Conservation (phyloP, 2,329 filamentous ascomycete species). For the Cordyceps cicadae region DNA sequence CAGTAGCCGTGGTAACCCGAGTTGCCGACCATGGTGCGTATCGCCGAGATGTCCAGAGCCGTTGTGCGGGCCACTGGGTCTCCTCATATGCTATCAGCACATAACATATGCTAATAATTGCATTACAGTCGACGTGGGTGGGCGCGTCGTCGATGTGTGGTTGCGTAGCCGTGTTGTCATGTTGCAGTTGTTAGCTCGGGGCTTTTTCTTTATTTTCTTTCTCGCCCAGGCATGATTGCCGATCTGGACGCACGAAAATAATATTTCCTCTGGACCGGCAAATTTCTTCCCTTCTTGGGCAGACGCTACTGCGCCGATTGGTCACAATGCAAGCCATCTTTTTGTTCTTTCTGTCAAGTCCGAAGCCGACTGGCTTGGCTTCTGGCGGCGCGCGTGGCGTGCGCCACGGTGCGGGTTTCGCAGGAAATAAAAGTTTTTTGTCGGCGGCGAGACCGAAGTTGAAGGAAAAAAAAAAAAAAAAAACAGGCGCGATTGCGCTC, state of each 20-base stretch:
- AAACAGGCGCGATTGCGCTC: neutral
- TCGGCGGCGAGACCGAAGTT: slow-evolving; percentile 1
- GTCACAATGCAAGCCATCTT: slow-evolving; percentile 7
- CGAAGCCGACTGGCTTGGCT: slow-evolving; percentile 3
- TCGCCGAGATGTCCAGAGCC: slow-evolving; percentile 2
- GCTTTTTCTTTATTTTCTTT: neutral
- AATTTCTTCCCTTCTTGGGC: slow-evolving; percentile 5
- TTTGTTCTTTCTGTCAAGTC: neutral
- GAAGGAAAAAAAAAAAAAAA: neutral
- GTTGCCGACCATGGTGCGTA: slow-evolving; percentile 1
- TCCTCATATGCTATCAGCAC: neutral
- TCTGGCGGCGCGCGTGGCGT: neutral
- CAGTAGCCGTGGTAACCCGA: neutral
- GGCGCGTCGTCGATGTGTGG: no score
- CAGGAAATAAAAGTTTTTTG: neutral
- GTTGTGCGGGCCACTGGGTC: slow-evolving; percentile 2
- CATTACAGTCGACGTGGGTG: neutral
- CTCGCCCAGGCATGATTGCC: neutral
- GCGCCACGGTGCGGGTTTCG: neutral
- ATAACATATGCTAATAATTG: neutral
- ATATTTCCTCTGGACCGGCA: neutral
- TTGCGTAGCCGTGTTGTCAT: neutral
- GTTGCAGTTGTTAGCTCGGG: neutral
- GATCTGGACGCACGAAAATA: neutral
- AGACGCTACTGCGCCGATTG: neutral